Evolutionary conservation across 805 yeast species (phyloP), one percentile per base, ranked within the genome.

Genomic region (Yarrowia sp.): DNA sequence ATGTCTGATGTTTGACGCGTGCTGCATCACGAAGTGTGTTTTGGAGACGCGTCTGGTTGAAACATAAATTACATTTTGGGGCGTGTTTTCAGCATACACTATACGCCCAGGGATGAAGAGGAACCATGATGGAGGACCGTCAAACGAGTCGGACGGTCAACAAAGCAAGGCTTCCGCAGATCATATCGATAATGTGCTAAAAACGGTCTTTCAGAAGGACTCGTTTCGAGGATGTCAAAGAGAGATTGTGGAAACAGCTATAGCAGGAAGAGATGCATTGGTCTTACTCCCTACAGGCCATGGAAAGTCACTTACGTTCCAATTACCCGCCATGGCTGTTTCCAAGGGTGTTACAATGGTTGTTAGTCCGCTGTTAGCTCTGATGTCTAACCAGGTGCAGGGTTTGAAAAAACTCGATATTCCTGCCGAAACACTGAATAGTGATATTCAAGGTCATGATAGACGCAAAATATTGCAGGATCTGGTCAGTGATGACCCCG

Each of bases 211-310:
- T 51, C 68, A 67, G 43, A 63, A 68, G 13, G 38, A 57, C 8
- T 66, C 53, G 43, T 73, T 74, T 64, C 55, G 76, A 9, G 65
- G 69, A 7, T 62, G 64, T 7, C 76, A 74, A 63, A 66, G 57
- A 28, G 68, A 68, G 14, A 69, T 71, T 28, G 65, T 74, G 7
- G 61, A 66, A 6, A 69, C 72, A 3, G 72, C 70, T 4, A 61
- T 71, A 11, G 48, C 43, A 1, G 96, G 96, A 1, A 81, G 83
- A 53, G 98, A 93, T 74, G 95, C 89, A 0, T 90, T 93, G 77
- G 98, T 93, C 2, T 79, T 93, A 70, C 92, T 93, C 96, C 98
- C 99, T 0, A 93, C 98, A 0, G 99, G 99, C 50, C 98, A 98
- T 64, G 99, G 99, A 65, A 93, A 93, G 73, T 92, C 98, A 0